Evolutionary conservation across 2,329 filamentous ascomycete species (phyloP).

Genomic region (Aureobasidium sp.): DNA sequence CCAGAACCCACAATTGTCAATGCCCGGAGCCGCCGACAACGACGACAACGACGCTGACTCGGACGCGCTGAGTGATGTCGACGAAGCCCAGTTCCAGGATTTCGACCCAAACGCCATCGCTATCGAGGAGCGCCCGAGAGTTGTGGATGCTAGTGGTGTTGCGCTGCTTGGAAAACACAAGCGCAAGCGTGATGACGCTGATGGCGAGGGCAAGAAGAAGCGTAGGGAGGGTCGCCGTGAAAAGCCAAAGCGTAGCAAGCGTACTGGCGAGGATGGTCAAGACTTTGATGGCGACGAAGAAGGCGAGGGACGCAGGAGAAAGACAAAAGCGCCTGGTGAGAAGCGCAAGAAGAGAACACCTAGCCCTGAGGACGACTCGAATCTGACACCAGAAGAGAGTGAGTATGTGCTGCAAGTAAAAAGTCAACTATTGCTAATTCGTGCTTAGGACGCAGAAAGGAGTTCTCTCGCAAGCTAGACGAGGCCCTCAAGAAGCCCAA

Average conservation of each 20-base stretch:
- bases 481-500: constrained; percentile 80
- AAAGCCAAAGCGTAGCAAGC: constrained; percentile 48
- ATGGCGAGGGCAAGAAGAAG: constrained; percentile 63
- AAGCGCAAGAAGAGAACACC: constrained; percentile 31
- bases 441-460: constrained; percentile 58
- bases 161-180: constrained; percentile 57
- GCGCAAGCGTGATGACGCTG: constrained; percentile 57
- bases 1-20: constrained; percentile 18
- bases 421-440: constrained; percentile 15
- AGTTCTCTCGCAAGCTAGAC: constrained; percentile 81
- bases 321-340: constrained; percentile 38
- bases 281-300: constrained; percentile 48
- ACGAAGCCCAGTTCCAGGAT: constrained; percentile 59
- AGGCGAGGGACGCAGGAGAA: constrained; percentile 47
- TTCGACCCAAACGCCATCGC: constrained; percentile 56
- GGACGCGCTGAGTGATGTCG: constrained; percentile 53
- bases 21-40: constrained; percentile 30
- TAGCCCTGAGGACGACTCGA: constrained; percentile 66
- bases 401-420: constrained; percentile 30
- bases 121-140: constrained; percentile 52
- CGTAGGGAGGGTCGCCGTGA: constrained; percentile 50
- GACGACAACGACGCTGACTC: constrained; percentile 54
- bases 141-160: constrained; percentile 57
- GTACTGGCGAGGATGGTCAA: constrained; percentile 46
- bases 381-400: constrained; percentile 78